Percentiles rank a stretch among this genome's conserved stretches.
phyloP scores from a whole-genome alignment of 495 filamentous ascomycete genomes.

The Penicillium canescens region DNA sequence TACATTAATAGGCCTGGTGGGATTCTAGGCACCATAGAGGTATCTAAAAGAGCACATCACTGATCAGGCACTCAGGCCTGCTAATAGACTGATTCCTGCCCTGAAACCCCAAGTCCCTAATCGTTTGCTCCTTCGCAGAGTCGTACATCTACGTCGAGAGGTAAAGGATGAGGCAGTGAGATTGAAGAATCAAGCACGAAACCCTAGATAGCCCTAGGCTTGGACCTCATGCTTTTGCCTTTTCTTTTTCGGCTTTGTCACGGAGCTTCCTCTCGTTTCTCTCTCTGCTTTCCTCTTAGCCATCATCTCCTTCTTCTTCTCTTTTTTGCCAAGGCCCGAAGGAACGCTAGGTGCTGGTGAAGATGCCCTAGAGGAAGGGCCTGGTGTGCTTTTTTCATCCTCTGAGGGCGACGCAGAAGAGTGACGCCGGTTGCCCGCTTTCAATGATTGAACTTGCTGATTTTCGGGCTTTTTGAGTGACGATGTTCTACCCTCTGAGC shows the following conservation, averaged over 20 bases:
- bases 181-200: too few species aligned
- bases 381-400: not conserved
- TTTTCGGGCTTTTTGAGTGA: not conserved
- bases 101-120: too few species aligned
- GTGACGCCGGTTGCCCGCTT: not conserved
- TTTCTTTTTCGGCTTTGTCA: not conserved
- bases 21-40: not conserved
- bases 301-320: not conserved
- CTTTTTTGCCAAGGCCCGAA: not conserved
- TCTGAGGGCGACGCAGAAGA: not conserved
- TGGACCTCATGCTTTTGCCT: not conserved
- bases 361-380: not conserved
- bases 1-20: not conserved
- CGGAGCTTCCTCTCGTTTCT: not conserved
- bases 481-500: not conserved
- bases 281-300: not conserved
- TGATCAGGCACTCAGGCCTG: not conserved
- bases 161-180: too few species aligned
- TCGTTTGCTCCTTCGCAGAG: too few species aligned
- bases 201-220: too few species aligned
- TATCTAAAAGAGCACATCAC: not conserved
- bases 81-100: too few species aligned
- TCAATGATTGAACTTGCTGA: slow-evolving; percentile 1
- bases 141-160: too few species aligned
- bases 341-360: not conserved